These are phyloP conservation scores for Lagenaria siceraria DNA, from an alignment of 306 rosid genomes.

Conservation along the genomic window DNA sequence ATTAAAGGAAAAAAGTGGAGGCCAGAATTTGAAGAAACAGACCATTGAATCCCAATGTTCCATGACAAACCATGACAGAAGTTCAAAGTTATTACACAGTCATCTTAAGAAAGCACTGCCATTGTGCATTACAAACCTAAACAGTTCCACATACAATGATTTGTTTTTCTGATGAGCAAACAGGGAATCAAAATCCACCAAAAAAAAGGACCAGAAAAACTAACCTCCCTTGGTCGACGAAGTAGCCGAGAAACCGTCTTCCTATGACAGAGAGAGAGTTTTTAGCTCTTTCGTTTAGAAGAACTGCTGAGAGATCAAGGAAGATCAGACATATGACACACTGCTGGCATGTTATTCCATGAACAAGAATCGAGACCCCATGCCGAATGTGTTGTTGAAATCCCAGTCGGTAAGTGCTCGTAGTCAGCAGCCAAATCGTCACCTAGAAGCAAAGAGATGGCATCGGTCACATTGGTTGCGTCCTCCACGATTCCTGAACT, in stretches of 20 bases:
- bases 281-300: constrained; percentile 24
- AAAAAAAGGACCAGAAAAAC: neutral
- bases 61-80: constrained; percentile 5
- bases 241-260: neutral
- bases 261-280: constrained; percentile 2
- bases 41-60: constrained; percentile 8
- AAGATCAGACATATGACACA: constrained; percentile 42
- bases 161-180: neutral
- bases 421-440: constrained; percentile 42
- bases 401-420: constrained; percentile 28
- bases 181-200: constrained; percentile 6
- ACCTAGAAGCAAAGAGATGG: constrained; percentile 25
- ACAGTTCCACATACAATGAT: constrained; percentile 6
- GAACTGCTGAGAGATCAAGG: constrained; percentile 20
- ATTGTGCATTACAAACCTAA: constrained; percentile 10
- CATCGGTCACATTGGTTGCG: constrained; percentile 16
- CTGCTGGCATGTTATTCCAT: constrained; percentile 56
- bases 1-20: neutral
- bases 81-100: constrained; percentile 6
- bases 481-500: constrained; percentile 26
- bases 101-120: constrained; percentile 2
- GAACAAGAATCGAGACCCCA: constrained; percentile 27
- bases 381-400: constrained; percentile 29
- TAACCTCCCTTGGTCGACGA: neutral
- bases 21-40: neutral